Evolutionary conservation across 176 grass and related monocot genomes (phyloP).

Genomic region (Coix lacrymajobi): DNA sequence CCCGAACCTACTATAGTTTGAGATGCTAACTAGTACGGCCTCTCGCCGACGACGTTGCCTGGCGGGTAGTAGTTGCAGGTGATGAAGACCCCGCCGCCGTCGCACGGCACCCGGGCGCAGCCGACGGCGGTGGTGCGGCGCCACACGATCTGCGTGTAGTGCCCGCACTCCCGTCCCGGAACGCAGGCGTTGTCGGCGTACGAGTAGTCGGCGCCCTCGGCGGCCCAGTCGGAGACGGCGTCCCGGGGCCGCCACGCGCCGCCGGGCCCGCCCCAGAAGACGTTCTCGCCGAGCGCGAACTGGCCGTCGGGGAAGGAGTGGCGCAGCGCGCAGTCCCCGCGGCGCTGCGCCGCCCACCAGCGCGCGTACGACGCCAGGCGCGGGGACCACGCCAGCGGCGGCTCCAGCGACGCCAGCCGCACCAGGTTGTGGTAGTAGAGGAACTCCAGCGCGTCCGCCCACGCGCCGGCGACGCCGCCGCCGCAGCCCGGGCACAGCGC

Average conservation of each 20-base stretch:
- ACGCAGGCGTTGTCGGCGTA: constrained; percentile 60
- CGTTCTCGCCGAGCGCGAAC: constrained; percentile 75
- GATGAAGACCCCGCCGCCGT: constrained; percentile 56
- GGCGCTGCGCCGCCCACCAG: constrained; percentile 56
- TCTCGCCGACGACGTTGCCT: constrained; percentile 55
- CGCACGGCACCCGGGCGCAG: constrained; percentile 44
- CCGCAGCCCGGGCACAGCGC: constrained; percentile 39
- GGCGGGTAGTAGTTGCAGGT: constrained; percentile 73
- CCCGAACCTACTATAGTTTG: neutral
- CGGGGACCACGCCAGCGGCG: constrained; percentile 54
- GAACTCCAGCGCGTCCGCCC: constrained; percentile 53
- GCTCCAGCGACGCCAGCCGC: constrained; percentile 46
- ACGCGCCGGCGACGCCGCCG: too few relatives aligned
- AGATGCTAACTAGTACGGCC: constrained; percentile 63
- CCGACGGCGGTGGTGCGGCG: constrained; percentile 38
- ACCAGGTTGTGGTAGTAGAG: constrained; percentile 63
- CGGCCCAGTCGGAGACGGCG: constrained; percentile 58
- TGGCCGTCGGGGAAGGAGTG: constrained; percentile 65
- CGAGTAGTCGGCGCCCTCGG: constrained; percentile 55
- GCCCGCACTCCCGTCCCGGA: constrained; percentile 33
- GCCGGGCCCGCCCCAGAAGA: constrained; percentile 57
- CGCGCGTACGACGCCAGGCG: constrained; percentile 43
- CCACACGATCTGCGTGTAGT: constrained; percentile 90
- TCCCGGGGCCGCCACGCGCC: constrained; percentile 37
- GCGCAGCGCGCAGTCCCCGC: constrained; percentile 40